These are phyloP conservation scores for Petunia hybrid DNA, from an alignment of 305 asterid genomes.

Conservation along the genomic window DNA sequence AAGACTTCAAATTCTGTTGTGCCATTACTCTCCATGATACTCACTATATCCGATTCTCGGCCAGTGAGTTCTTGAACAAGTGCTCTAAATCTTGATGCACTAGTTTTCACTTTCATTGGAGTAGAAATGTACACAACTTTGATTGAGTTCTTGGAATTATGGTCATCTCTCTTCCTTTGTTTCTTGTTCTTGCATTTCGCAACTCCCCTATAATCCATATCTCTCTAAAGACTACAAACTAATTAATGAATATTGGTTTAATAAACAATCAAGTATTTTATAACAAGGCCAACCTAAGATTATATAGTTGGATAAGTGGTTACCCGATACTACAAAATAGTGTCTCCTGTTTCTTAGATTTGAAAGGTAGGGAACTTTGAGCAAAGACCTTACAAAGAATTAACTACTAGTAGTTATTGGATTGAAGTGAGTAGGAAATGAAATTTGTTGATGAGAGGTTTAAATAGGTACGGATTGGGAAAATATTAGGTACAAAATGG, in stretches of 20 bases:
- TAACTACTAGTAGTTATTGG: not conserved
- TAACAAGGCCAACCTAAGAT: too few species aligned
- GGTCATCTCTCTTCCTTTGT: conserved; percentile 35
- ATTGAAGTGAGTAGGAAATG: conserved; percentile 14
- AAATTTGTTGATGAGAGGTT: conserved; percentile 29
- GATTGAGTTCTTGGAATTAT: conserved; percentile 28
- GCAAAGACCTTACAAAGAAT: not conserved
- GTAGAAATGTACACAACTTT: conserved; percentile 86
- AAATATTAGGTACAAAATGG: conserved; percentile 31
- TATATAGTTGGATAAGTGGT: too few species aligned
- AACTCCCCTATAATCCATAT: conserved; percentile 35
- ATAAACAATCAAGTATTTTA: too few species aligned
- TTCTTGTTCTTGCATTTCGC: conserved; percentile 36
- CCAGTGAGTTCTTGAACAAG: conserved; percentile 86
- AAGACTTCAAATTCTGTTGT: conserved; percentile 43
- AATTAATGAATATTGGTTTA: too few species aligned
- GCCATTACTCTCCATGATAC: conserved; percentile 42
- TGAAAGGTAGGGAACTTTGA: not conserved
- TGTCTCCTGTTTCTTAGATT: too few species aligned
- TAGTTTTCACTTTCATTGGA: conserved; percentile 84
- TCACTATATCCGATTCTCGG: conserved; percentile 57
- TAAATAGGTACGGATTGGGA: conserved; percentile 39
- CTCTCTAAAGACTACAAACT: not conserved
- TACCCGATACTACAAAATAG: too few species aligned
- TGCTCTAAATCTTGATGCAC: conserved; percentile 63